Evolutionary conservation across 2,329 filamentous ascomycete species (phyloP), one percentile per base, ranked within the genome.

Genomic region (Aquanectria penicillioides): DNA sequence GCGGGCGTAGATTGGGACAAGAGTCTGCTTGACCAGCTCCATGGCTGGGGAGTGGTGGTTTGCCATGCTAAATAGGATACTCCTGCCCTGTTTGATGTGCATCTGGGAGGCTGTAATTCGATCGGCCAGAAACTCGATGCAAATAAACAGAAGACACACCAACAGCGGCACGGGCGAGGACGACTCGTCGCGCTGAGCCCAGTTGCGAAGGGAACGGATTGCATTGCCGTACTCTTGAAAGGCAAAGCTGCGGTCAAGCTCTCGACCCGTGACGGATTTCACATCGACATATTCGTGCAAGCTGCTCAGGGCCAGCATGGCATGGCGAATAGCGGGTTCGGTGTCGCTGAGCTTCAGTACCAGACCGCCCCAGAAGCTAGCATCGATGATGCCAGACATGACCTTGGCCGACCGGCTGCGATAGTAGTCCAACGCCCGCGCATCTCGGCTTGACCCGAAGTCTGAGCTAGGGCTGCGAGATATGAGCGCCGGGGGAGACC

Each of bases 121-220:
- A 31, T 81, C 80, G 28, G 81, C 81, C 57, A 86, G 74, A 63
- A 83, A 83, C 68, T 86, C 84, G 44, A 85, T 79, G 63, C 82
- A 83, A 20, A 82, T 80, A 60, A 85, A 83, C 18, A 85, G 70
- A 1, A 83, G 68, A 59, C 81, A 84, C 6, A 79, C 79, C 3
- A 83, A 71, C 13, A 85, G 64, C 1, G 74, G 74, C 0, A 77
- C 64, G 1, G 69, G 66, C 6, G n/a, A n/a, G n/a, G 70, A 66
- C 2, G 65, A 13, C 60, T 74, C 66, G 68, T 74, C 62, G 13
- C 71, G 63, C 40, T 66, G 59, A 3, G 73, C 65, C 57, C 75
- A 75, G 20, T 78, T 75, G 31, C 78, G 63, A 22, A 84, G 60
- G 17, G 77, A 74, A 0, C 73, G 69, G 29, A 85, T 80, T 3